phyloP scores from a whole-genome alignment of 1,284 basidiomycete genomes.

The Ceratobasidium sp. region DNA sequence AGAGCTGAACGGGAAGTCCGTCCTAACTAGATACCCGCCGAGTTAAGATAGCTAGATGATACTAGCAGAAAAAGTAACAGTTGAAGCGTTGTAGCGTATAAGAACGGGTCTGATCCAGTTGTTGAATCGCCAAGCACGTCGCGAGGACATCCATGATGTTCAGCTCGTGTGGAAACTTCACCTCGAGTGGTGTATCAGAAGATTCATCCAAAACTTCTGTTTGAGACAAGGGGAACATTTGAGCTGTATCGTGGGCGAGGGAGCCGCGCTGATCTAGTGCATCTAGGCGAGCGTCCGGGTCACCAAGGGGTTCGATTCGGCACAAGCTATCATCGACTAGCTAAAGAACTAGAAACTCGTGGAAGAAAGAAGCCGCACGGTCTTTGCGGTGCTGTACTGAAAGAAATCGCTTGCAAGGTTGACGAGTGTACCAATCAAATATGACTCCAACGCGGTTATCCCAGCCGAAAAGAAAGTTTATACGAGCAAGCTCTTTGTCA shows the following conservation, averaged over 20 bases:
- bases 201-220: neutral
- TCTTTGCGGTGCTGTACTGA: neutral
- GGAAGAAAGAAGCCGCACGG: neutral
- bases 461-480: neutral
- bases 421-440: neutral
- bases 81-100: slow-evolving; percentile 5
- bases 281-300: neutral
- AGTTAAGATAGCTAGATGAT: neutral
- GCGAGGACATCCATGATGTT: neutral
- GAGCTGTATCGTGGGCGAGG: neutral
- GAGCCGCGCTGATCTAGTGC: neutral
- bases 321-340: neutral
- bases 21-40: neutral
- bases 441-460: neutral
- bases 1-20: too few species aligned
- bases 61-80: slow-evolving; percentile 11
- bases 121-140: neutral
- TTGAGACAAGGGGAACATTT: neutral
- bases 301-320: neutral
- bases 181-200: neutral
- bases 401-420: neutral
- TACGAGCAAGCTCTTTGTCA: neutral
- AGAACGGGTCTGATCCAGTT: neutral
- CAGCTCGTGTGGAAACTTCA: neutral
- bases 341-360: neutral